phyloP scores from a whole-genome alignment of 1,284 basidiomycete species.

The Marasmius sp. region DNA sequence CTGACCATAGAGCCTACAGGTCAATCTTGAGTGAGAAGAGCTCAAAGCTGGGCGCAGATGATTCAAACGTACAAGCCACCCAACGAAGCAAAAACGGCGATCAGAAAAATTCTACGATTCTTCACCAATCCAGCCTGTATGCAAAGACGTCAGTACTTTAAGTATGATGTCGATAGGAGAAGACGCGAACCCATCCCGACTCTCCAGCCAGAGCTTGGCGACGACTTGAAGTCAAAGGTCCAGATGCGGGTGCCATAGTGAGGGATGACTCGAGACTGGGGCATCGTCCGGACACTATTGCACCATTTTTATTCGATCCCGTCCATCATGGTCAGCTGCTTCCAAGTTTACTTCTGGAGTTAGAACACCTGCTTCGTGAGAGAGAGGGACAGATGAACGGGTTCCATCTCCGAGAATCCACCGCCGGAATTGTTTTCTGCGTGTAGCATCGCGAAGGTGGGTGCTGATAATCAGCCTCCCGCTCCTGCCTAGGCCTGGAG shows the following conservation, averaged over 20 bases:
- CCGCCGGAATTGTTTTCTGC: no score
- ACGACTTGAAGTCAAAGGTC: conserved; percentile 39
- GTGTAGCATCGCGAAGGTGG: no score
- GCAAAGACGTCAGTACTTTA: background rate
- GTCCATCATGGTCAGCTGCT: no score
- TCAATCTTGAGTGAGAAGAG: background rate
- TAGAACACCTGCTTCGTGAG: no score
- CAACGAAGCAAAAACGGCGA: conserved; percentile 71
- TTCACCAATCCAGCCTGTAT: conserved; percentile 58
- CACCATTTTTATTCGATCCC: no score
- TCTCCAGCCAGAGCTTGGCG: conserved; percentile 58
- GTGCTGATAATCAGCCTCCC: no score
- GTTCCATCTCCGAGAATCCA: no score
- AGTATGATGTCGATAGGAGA: conserved; percentile 2
- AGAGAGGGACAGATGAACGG: no score
- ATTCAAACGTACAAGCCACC: conserved; percentile 58
- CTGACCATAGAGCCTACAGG: conserved; percentile 51
- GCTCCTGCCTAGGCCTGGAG: no score
- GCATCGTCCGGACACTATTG: no score
- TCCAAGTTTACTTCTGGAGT: no score
- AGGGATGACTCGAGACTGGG: background rate
- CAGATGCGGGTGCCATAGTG: conserved; percentile 44
- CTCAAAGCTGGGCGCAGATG: no score
- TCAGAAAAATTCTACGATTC: conserved; percentile 59
- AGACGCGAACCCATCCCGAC: conserved; percentile 62